These are phyloP conservation scores for Acanthochlamys bracteata DNA, from an alignment of 106 monocot genomes.

Conservation along the genomic window DNA sequence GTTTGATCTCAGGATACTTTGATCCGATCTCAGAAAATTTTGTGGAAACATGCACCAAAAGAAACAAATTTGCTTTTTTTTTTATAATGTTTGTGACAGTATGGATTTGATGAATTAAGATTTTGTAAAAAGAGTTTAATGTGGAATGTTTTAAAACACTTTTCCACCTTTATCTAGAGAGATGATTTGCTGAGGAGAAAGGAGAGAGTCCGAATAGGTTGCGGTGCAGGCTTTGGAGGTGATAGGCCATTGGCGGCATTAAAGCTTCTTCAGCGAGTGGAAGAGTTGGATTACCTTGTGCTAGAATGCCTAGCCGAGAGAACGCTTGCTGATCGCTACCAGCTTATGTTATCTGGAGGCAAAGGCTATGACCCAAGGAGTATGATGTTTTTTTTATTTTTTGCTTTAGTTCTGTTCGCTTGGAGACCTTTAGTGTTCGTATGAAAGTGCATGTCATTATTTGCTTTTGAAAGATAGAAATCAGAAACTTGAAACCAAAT, in stretches of 20 bases:
- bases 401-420: conserved; percentile 1
- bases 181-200: conserved; percentile 50
- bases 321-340: conserved; percentile 82
- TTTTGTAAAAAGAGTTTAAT: too few species aligned
- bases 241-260: conserved; percentile 73
- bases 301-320: conserved; percentile 94
- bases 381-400: conserved; percentile 15
- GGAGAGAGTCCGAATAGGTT: conserved; percentile 59
- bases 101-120: too few species aligned
- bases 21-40: too few species aligned
- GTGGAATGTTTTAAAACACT: too few species aligned
- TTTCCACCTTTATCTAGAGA: conserved; percentile 51
- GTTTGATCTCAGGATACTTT: too few species aligned
- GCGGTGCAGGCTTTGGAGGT: conserved; percentile 89
- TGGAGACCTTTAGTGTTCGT: neutral
- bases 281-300: conserved; percentile 67
- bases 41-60: too few species aligned
- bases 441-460: too few species aligned
- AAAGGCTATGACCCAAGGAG: conserved; percentile 83
- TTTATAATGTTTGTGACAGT: too few species aligned
- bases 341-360: conserved; percentile 53
- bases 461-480: too few species aligned
- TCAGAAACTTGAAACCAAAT: too few species aligned
- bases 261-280: conserved; percentile 52
- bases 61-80: too few species aligned